phyloP scores from a whole-genome alignment of 2,329 filamentous ascomycete species.

The Didymella glomerata region DNA sequence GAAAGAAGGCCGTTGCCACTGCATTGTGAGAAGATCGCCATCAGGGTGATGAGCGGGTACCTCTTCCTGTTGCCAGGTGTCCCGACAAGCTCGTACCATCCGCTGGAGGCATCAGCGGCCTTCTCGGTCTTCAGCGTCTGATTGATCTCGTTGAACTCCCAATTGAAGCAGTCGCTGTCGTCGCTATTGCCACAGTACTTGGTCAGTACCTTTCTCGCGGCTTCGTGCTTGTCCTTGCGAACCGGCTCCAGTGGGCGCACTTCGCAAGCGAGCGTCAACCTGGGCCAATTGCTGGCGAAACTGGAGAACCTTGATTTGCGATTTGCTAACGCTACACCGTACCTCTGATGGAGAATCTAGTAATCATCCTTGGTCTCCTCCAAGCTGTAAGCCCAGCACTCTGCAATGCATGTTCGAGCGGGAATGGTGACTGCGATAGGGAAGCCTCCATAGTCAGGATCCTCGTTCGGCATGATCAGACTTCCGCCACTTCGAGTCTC shows the following conservation, averaged over 20 bases:
- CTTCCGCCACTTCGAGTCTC: slow-evolving; percentile 59
- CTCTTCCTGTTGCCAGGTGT: slow-evolving; percentile 31
- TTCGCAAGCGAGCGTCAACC: slow-evolving; percentile 26
- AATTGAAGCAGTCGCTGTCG: slow-evolving; percentile 27
- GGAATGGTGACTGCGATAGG: slow-evolving; percentile 65
- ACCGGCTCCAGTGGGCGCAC: slow-evolving; percentile 25
- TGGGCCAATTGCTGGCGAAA: slow-evolving; percentile 28
- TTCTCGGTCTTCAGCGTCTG: slow-evolving; percentile 26
- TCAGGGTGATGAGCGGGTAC: slow-evolving; percentile 24
- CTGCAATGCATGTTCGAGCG: slow-evolving; percentile 53
- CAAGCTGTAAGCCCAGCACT: slow-evolving; percentile 37
- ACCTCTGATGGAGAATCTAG: slow-evolving; percentile 2
- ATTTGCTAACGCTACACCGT: slow-evolving; percentile 11
- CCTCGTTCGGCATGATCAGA: slow-evolving; percentile 64
- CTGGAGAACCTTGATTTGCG: slow-evolving; percentile 28
- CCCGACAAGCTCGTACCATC: slow-evolving; percentile 28
- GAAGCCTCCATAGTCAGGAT: slow-evolving; percentile 65
- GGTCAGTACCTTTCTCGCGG: slow-evolving; percentile 64
- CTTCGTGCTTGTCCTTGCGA: slow-evolving; percentile 58
- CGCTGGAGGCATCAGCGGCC: slow-evolving; percentile 19
- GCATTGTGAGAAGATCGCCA: slow-evolving; percentile 30
- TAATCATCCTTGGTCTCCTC: slow-evolving; percentile 35
- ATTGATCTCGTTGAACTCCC: slow-evolving; percentile 31
- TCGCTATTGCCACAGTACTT: slow-evolving; percentile 55
- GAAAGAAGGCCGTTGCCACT: slow-evolving; percentile 27